Percentiles rank a stretch among this genome's conserved stretches.
phyloP scores from a whole-genome alignment of 225 moss, liverwort and hornwort genomes.

The Lunularia cruciata region DNA sequence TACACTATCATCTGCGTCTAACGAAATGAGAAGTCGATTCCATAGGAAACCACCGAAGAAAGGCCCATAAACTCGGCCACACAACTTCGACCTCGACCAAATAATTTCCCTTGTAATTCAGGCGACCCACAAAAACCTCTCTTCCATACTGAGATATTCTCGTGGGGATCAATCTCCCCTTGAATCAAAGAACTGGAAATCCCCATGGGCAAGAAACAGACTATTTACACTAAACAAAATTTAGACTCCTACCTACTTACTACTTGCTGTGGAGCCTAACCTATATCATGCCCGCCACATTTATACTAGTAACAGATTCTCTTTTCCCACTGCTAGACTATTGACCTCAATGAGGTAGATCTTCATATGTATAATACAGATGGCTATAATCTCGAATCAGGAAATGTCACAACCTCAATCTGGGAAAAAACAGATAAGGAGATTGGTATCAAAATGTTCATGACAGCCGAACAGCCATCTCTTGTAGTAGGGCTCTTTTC shows the following conservation, averaged over 20 bases:
- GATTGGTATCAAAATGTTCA: conserved; percentile 1
- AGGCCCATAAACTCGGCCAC: no score
- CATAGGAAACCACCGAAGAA: no score
- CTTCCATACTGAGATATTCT: neutral
- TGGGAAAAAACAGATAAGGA: neutral
- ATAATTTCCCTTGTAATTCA: neutral
- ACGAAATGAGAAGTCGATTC: no score
- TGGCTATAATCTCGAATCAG: neutral
- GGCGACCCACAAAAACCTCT: neutral
- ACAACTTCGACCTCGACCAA: no score
- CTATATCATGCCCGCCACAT: conserved; percentile 22
- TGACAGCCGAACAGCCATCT: conserved; percentile 57
- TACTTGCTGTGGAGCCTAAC: conserved; percentile 5
- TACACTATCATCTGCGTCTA: no score
- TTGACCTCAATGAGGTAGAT: neutral
- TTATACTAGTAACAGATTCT: neutral
- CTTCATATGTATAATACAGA: conserved; percentile 23
- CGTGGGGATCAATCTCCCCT: conserved; percentile 26
- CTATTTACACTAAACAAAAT: conserved; percentile 42
- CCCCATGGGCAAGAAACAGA: conserved; percentile 9
- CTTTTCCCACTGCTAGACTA: neutral
- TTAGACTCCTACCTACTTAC: conserved; percentile 18
- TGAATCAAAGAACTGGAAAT: conserved; percentile 4
- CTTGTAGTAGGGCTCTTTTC: conserved; percentile 54
- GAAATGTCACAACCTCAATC: neutral